A percentile compares a stretch with the other conserved stretches of the same genome.
These are phyloP conservation scores for Spencermartinsiella europaea DNA, from an alignment of 805 yeast species.

Conservation along the genomic window DNA sequence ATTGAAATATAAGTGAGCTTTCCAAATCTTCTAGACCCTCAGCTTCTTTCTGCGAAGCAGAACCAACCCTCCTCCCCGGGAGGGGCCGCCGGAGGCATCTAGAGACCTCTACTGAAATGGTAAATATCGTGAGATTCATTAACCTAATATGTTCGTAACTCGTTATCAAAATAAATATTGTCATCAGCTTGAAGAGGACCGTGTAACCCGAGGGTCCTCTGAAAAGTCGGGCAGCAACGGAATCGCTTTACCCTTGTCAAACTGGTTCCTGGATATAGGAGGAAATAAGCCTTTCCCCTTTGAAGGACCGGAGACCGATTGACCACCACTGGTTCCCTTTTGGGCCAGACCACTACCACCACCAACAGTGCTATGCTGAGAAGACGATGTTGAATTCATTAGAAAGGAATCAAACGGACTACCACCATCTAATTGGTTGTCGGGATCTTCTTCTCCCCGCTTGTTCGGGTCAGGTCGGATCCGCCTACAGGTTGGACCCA, in stretches of 20 bases:
- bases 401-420: not conserved
- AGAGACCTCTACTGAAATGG: too few relatives aligned
- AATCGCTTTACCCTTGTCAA: slow-evolving; percentile 13
- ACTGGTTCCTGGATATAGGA: slow-evolving; percentile 17
- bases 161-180: too few relatives aligned
- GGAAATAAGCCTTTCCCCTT: slow-evolving; percentile 13
- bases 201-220: not conserved
- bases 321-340: not conserved
- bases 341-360: not conserved
- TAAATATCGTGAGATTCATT: too few relatives aligned
- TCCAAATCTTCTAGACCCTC: too few relatives aligned
- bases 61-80: too few relatives aligned
- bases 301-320: not conserved
- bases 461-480: not conserved
- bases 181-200: too few relatives aligned
- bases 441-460: slow-evolving; percentile 3
- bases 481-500: not conserved
- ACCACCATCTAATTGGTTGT: not conserved
- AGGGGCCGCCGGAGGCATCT: too few relatives aligned
- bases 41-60: too few relatives aligned
- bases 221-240: slow-evolving; percentile 22
- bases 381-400: not conserved
- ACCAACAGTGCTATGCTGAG: not conserved
- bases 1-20: too few relatives aligned
- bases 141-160: too few relatives aligned